Percentiles rank a stretch among this genome's conserved stretches.
Evolutionary conservation across 2,329 filamentous ascomycete species (phyloP).

Genomic region (Cadophora sp.): DNA sequence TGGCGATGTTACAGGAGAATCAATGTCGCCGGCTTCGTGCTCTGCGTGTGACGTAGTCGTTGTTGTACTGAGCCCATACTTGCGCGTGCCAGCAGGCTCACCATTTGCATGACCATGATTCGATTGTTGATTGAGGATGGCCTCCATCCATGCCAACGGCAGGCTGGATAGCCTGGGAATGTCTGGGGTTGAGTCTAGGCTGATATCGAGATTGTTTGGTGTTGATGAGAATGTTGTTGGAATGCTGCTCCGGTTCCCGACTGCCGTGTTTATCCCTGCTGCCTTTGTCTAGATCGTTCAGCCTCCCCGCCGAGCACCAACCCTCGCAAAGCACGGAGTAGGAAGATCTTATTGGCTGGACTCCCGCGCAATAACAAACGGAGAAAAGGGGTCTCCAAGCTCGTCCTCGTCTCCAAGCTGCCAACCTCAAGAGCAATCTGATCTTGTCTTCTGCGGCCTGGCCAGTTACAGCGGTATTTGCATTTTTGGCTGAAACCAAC

Average conservation of each 20-base stretch:
- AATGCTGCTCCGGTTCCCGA: conserved; percentile 1
- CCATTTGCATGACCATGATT: conserved; percentile 28
- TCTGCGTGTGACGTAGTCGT: conserved; percentile 19
- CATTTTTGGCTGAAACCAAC: conserved; percentile 1
- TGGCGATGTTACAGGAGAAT: conserved; percentile 37
- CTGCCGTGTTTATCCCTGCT: conserved; percentile 9
- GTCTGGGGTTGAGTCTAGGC: conserved; percentile 16
- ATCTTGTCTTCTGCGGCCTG: neutral
- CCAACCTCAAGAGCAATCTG: neutral
- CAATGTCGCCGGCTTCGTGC: conserved; percentile 26
- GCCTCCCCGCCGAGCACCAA: conserved; percentile 5
- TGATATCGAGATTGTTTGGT: conserved; percentile 26
- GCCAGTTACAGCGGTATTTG: neutral
- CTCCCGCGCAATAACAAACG: neutral
- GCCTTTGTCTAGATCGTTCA: conserved; percentile 12
- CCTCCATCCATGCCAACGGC: conserved; percentile 29
- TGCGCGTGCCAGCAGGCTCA: conserved; percentile 21
- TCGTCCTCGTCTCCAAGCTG: neutral
- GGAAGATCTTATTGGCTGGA: conserved; percentile 2
- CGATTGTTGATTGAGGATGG: conserved; percentile 18
- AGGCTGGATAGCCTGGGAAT: conserved; percentile 21
- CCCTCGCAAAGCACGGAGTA: too few species aligned
- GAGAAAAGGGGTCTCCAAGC: conserved; percentile 6
- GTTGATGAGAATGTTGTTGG: conserved; percentile 24
- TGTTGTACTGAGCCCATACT: conserved; percentile 21